Base-by-base conservation (phyloP, 2,329 filamentous ascomycete species). In the Ambrosiella cleistominuta region DNA sequence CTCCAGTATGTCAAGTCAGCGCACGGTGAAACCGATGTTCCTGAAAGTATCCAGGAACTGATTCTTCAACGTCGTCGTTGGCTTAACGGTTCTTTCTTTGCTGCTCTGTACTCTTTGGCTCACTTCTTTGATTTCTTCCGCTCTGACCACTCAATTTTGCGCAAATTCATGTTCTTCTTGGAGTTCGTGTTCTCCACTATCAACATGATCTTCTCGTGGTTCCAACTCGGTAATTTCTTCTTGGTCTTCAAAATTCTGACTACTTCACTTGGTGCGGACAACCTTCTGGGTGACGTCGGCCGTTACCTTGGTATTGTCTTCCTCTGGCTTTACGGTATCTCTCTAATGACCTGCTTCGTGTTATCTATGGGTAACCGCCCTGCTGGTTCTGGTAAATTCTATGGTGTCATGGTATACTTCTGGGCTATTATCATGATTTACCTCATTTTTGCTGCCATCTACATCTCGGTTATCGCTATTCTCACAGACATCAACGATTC, bases 201-300 rank as follows among this genome's bases (percentile, higher is more conserved):
- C 70, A 95, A 88, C 76, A 96, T 97, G 88, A 79, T 98, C 67
- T 98, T 97, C 69, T 90, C 93, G 57, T 98, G 93, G 93, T 97
- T 98, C 68, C 88, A 86, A 65, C 93, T 97, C 66, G 86, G 93
- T 67, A 98, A 98, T 73, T 98, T 98, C 78, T 98, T 97, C 79
- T 74, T 98, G 67, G 91, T 98, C 64, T 98, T 98, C 75, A 90
- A 90, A 70, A 97, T 98, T 68, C 75, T 98, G 63, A 97, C 91
- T 1, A 85, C 82, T 9, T 95, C 90, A 66, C 75, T 98, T 63
- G 85, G 88, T 51, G 76, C 79, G 35, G 65, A 72, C 0, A 70
- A 78, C 38, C 77, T 96, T 35, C 78, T 96, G 1, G 88, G 89
- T 54, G 82, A 78, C 3, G 81, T 81, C 8, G 93, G 93, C 57